Evolutionary conservation across 306 rosid species (phyloP).

Genomic region (Vicia villosa): DNA sequence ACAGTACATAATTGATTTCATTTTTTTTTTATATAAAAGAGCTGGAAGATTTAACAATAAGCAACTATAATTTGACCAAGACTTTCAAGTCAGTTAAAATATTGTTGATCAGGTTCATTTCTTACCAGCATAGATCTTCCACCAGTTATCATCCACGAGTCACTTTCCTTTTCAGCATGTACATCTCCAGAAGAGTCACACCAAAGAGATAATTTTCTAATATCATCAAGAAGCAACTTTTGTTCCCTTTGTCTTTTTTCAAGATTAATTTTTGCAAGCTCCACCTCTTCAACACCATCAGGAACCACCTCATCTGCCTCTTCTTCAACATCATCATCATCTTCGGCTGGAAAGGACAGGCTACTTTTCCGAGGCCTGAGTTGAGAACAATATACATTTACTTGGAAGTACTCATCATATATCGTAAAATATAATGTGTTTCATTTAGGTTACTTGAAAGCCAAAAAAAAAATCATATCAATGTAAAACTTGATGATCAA

Average conservation of each 20-base stretch:
- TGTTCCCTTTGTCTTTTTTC: slow-evolving; percentile 82
- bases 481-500: slow-evolving; percentile 18
- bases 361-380: slow-evolving; percentile 96
- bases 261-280: slow-evolving; percentile 86
- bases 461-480: background rate
- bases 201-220: slow-evolving; percentile 69
- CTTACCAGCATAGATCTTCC: slow-evolving; percentile 83
- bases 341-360: slow-evolving; percentile 81
- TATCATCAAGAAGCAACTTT: slow-evolving; percentile 83
- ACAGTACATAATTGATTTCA: slow-evolving; percentile 1
- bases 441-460: slow-evolving; percentile 23
- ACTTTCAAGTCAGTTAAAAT: slow-evolving; percentile 30
- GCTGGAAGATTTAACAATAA: slow-evolving; percentile 30
- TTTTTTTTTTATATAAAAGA: background rate
- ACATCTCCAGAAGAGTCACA: slow-evolving; percentile 64
- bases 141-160: slow-evolving; percentile 81
- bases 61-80: slow-evolving; percentile 31
- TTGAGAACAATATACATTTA: slow-evolving; percentile 40
- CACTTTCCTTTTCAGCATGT: slow-evolving; percentile 77
- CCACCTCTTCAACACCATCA: slow-evolving; percentile 99
- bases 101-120: slow-evolving; percentile 38
- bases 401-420: slow-evolving; percentile 34
- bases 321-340: slow-evolving; percentile 94
- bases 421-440: slow-evolving; percentile 33
- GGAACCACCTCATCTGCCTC: slow-evolving; percentile 98